These are phyloP conservation scores for Hypoxylon fragiforme DNA, from an alignment of 495 filamentous ascomycete genomes.

Conservation along the genomic window DNA sequence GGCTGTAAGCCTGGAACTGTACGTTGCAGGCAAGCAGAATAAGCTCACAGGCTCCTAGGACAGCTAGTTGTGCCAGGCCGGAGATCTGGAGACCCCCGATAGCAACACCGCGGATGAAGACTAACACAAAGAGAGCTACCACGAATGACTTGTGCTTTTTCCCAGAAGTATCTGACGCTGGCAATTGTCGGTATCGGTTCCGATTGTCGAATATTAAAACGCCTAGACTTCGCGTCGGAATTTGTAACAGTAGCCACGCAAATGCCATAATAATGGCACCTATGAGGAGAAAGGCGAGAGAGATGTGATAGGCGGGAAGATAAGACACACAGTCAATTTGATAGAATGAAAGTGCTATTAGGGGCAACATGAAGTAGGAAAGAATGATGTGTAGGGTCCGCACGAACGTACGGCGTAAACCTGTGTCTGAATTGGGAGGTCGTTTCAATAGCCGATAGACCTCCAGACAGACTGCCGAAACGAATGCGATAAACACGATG, in stretches of 20 bases:
- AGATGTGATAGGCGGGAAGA: constrained; percentile 61
- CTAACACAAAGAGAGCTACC: constrained; percentile 67
- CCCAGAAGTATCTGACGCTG: constrained; percentile 67
- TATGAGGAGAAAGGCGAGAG: constrained; percentile 63
- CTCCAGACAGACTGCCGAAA: background rate
- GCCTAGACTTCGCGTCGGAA: constrained; percentile 66
- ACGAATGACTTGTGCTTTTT: constrained; percentile 68
- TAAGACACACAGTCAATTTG: constrained; percentile 64
- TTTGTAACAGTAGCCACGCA: constrained; percentile 63
- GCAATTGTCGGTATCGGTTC: constrained; percentile 70
- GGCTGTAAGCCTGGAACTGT: background rate
- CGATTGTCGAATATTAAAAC: constrained; percentile 73
- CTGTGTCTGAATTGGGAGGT: constrained; percentile 3
- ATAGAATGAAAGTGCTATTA: constrained; percentile 70
- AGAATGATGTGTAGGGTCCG: constrained; percentile 59
- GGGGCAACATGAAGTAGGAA: constrained; percentile 74
- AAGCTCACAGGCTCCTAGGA: constrained; percentile 77
- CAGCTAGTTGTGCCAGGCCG: constrained; percentile 73
- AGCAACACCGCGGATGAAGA: constrained; percentile 67
- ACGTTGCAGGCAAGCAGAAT: constrained; percentile 36
- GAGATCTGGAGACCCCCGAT: constrained; percentile 77
- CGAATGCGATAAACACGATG: background rate
- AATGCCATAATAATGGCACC: constrained; percentile 59
- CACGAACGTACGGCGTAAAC: constrained; percentile 3
- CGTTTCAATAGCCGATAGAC: background rate